Evolutionary conservation across 2,329 filamentous ascomycete species (phyloP), one percentile per base, ranked within the genome.

Genomic region (Paramyrothecium sp.): DNA sequence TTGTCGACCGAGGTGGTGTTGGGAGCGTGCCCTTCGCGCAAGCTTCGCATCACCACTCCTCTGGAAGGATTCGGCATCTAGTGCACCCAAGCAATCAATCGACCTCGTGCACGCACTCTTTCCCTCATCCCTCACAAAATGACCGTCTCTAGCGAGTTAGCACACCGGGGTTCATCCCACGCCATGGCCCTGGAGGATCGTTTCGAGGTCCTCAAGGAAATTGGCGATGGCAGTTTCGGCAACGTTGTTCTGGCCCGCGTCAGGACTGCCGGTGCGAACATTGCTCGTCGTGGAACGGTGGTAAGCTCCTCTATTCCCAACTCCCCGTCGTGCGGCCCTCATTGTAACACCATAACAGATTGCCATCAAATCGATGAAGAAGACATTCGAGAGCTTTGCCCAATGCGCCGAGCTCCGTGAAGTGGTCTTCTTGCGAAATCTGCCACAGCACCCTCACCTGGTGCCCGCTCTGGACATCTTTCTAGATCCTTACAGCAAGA

Each of bases 361-460:
- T 68, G 95, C 95, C 48, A 97, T 99, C 78, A 99, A 99, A 78
- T 98, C 95, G 7, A 99, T 99, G 95, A 99, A 99, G 83, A 99
- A 99, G 85, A 93, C 90, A 0, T 99, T 98, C 68, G 93, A 98
- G 67, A 96, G 91, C 2, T 92, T 97, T 70, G 79, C 85, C 17
- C 90, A 92, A 54, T 99, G 95, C 73, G 78, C 97, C 62, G 95
- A 99, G 75, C 85, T 99, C 55, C 89, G 95, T 60, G 95, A 99
- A 75, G 95, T 99, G 63, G 95, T 99, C 71, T 99, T 99, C 76
- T 81, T 99, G 51, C 89, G 92, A 69, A 94, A 92, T 12, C 81
- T 99, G 17, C 95, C 95, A 2, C 81, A 85, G 49, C 95, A 99
- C 71, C 86, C 88, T 65, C 95, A 99, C 73, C 84, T 99, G 34